These are phyloP conservation scores for Pyronema domesticum DNA, from an alignment of 495 filamentous ascomycete species.

Conservation along the genomic window DNA sequence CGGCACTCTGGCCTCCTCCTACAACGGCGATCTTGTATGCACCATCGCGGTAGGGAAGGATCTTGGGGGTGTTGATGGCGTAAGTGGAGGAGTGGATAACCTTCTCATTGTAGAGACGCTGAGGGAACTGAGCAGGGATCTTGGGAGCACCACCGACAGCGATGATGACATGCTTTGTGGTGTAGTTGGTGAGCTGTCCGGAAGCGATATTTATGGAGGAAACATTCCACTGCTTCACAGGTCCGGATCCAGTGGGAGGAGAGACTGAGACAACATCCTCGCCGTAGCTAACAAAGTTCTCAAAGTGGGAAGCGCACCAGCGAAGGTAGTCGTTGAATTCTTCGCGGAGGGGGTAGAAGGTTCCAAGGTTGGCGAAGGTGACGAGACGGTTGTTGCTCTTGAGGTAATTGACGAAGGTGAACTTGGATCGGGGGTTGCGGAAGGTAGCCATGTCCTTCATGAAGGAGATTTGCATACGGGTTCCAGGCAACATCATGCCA, in stretches of 20 bases:
- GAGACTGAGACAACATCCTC: slow-evolving; percentile 53
- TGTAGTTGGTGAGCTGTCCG: slow-evolving; percentile 35
- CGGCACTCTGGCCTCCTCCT: slow-evolving; percentile 79
- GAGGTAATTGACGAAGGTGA: slow-evolving; percentile 91
- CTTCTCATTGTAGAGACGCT: slow-evolving; percentile 33
- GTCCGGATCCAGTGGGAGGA: slow-evolving; percentile 28
- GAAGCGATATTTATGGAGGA: slow-evolving; percentile 35
- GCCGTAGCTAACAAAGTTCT: slow-evolving; percentile 60
- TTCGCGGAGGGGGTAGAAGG: slow-evolving; percentile 65
- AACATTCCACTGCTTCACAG: slow-evolving; percentile 40
- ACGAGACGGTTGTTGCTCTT: slow-evolving; percentile 59
- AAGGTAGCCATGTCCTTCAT: slow-evolving; percentile 87
- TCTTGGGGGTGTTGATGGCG: slow-evolving; percentile 38
- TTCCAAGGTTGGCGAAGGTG: slow-evolving; percentile 74
- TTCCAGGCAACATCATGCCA: slow-evolving; percentile 81
- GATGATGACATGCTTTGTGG: slow-evolving; percentile 64
- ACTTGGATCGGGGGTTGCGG: slow-evolving; percentile 68
- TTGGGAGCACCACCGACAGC: slow-evolving; percentile 67
- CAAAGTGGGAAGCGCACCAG: slow-evolving; percentile 75
- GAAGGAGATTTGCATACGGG: slow-evolving; percentile 95
- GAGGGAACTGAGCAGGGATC: slow-evolving; percentile 50
- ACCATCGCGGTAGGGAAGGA: slow-evolving; percentile 38
- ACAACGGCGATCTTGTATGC: slow-evolving; percentile 64
- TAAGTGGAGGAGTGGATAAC: slow-evolving; percentile 83
- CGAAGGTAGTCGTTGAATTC: slow-evolving; percentile 91